Percentiles rank a stretch among this genome's conserved stretches.
Conservation (phyloP, 83 land plant species). For the Thuja plicata region DNA sequence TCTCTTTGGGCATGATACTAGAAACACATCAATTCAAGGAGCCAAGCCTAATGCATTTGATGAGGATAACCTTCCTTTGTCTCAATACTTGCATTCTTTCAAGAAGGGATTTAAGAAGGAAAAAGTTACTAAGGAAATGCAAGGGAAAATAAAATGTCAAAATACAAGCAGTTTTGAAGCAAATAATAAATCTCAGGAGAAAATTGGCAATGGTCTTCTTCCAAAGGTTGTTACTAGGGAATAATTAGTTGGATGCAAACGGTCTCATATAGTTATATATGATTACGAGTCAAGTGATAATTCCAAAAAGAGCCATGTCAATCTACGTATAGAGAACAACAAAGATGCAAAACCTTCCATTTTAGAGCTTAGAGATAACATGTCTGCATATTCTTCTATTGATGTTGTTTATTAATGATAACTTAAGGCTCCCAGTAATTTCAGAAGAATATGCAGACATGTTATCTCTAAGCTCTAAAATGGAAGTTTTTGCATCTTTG, state of each 20-base stretch:
- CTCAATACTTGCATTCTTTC: conserved; percentile 19
- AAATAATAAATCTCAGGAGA: not conserved
- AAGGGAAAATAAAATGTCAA: not conserved
- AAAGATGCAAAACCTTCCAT: not conserved
- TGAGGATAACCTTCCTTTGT: conserved; percentile 45
- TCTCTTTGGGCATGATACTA: not conserved
- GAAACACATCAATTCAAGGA: not conserved
- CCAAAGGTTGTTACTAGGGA: conserved; percentile 24
- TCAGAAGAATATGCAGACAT: not conserved
- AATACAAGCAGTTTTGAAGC: conserved; percentile 2
- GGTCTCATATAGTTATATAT: conserved; percentile 62
- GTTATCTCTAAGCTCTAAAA: not conserved
- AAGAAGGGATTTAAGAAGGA: conserved; percentile 22
- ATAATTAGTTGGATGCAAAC: conserved; percentile 50
- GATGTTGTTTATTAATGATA: no score
- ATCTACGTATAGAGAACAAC: not conserved
- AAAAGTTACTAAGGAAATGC: not conserved
- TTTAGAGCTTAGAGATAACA: not conserved
- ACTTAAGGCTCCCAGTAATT: no score
- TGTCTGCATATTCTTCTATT: not conserved
- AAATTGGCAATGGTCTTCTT: not conserved
- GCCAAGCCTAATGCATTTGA: conserved; percentile 9
- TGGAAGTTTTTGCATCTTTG: not conserved
- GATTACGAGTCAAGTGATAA: conserved; percentile 69
- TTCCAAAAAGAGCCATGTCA: conserved; percentile 9